Conservation (phyloP, 306 rosid genomes). For the Trichosanthes truncata region DNA sequence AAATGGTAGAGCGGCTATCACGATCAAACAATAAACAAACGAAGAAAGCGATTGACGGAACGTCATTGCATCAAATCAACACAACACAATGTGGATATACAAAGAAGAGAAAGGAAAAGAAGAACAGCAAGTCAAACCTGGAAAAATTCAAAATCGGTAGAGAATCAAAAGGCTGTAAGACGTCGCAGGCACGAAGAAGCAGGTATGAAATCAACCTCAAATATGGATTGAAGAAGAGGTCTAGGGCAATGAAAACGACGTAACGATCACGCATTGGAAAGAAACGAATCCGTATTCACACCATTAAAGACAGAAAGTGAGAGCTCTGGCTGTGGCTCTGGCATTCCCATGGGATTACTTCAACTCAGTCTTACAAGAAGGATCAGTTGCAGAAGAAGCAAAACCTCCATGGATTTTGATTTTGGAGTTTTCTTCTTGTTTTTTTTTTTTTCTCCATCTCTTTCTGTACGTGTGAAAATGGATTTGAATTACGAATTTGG, state of each 20-base stretch:
- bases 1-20: background rate
- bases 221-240: background rate
- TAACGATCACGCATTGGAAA: background rate
- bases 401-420: background rate
- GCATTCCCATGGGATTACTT: background rate
- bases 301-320: background rate
- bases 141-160: background rate
- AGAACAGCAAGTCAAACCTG: constrained; percentile 8
- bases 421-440: background rate
- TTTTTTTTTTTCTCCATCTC: no score
- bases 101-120: background rate
- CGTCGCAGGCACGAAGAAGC: background rate
- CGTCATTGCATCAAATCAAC: constrained; percentile 1
- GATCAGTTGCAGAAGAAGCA: background rate
- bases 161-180: background rate
- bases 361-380: background rate
- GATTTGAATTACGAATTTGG: background rate
- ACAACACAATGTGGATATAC: constrained; percentile 13
- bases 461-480: background rate
- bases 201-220: background rate
- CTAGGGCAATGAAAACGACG: background rate
- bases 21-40: background rate
- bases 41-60: background rate
- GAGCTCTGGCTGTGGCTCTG: background rate
- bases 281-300: background rate